These are phyloP conservation scores for Paraphaeosphaeria minitans DNA, from an alignment of 2,329 filamentous ascomycete genomes.

Conservation along the genomic window DNA sequence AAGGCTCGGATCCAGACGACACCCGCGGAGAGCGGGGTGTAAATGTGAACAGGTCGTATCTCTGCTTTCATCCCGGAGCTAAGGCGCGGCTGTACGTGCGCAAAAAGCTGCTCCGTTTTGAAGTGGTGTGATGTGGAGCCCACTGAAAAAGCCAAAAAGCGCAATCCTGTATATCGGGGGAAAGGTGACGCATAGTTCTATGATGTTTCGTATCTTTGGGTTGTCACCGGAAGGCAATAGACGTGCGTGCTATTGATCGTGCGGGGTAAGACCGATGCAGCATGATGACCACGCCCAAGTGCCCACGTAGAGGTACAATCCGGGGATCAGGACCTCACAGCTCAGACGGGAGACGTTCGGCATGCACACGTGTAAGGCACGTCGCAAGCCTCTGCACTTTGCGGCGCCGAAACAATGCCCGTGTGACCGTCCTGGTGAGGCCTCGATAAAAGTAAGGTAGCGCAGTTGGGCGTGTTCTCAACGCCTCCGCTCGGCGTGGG, in stretches of 20 bases:
- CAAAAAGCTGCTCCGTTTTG: neutral
- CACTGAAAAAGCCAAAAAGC: neutral
- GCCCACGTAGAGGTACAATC: neutral
- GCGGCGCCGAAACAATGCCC: neutral
- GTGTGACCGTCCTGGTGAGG: neutral
- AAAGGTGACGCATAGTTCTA: neutral
- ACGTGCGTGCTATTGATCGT: neutral
- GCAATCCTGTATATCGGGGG: neutral
- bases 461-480: neutral
- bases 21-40: neutral
- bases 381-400: neutral
- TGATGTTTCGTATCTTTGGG: neutral
- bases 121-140: neutral
- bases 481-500: neutral
- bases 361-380: neutral
- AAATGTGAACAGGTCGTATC: neutral
- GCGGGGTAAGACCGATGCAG: slow-evolving; percentile 7
- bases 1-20: neutral
- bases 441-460: neutral
- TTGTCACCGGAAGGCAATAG: neutral
- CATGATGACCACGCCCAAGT: neutral
- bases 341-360: neutral
- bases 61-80: neutral
- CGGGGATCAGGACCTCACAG: neutral
- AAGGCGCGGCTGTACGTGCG: neutral